phyloP scores from a whole-genome alignment of 2,329 filamentous ascomycete genomes.

The Ambrosiella xylebori region DNA sequence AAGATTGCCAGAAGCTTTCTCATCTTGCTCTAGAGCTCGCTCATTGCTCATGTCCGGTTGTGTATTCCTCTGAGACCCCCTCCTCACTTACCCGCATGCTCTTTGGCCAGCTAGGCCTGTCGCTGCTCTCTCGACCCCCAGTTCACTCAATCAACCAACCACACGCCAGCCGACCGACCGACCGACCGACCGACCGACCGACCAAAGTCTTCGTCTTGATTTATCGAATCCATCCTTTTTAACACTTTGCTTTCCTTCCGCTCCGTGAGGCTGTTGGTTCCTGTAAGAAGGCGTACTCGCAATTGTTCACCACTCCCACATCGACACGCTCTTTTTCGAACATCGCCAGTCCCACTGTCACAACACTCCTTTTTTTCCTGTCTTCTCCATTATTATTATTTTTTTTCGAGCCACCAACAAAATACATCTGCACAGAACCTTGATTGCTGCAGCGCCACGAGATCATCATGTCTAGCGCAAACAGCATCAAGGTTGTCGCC shows the following conservation, averaged over 20 bases:
- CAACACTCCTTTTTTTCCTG: conserved; percentile 3
- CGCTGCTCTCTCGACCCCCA: conserved; percentile 1
- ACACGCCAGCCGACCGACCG: neutral
- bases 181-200: conserved; percentile 1
- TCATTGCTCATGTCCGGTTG: neutral
- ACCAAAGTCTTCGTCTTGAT: conserved; percentile 5
- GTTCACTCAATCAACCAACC: conserved; percentile 2
- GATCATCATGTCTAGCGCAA: conserved; percentile 35
- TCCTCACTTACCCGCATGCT: neutral
- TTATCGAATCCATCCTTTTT: neutral
- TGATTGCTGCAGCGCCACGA: conserved; percentile 7
- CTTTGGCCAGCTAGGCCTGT: conserved; percentile 1
- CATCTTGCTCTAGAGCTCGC: neutral
- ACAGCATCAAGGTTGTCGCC: conserved; percentile 78
- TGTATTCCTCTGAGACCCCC: neutral
- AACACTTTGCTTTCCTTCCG: neutral
- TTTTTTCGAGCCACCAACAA: neutral
- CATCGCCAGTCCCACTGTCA: neutral
- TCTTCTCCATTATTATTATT: conserved; percentile 2
- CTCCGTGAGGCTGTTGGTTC: conserved; percentile 5
- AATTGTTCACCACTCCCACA: neutral
- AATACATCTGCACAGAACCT: neutral
- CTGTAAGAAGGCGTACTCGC: neutral
- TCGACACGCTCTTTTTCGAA: conserved; percentile 1
- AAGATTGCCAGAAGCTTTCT: neutral